Evolutionary conservation across 495 filamentous ascomycete genomes (phyloP), one percentile per base, ranked within the genome.

Genomic region (Staphylotrichum longicolle): DNA sequence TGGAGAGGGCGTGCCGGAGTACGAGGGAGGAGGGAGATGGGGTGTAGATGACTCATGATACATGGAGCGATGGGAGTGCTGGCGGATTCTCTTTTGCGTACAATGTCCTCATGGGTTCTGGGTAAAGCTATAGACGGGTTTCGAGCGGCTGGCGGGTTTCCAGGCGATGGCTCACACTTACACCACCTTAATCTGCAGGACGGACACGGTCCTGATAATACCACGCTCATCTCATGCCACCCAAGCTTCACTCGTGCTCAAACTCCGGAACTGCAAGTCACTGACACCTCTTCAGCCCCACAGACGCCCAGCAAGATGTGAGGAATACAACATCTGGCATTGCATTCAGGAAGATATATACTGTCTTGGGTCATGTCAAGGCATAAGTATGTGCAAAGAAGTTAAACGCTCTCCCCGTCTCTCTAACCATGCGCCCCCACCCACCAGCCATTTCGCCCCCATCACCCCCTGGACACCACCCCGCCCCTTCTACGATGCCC

Each of bases 1-100:
- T 72, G 47, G 69, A 72, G 60, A 54, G 45, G 49, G 61, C 57
- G 5, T 72, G 67, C 44, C 47, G 63, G 50, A 63, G 56, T 7
- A 54, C 54, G 8, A 62, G 11, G n/a, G 44, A 27, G 6, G 56
- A 1, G 49, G 62, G 20, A 1, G 27, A 27, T 27, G 20, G 20
- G 1, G 20, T 27, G 20, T 27, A 27, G 20, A 27, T 27, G 20
- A 27, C 20, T 27, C 20, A 27, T 27, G 20, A 27, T 27, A 27
- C 20, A 27, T 27, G 20, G 20, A 27, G 20, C 20, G 20, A 27
- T 27, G 20, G 20, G 20, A 27, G 20, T 27, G 20, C 20, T 27
- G 20, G 20, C 20, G 20, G 20, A 27, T 27, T 27, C 20, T 27
- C 20, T 27, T n/a, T 12, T 27, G n/a, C 8, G 11, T 37, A 39